These are phyloP conservation scores for Malus sieversii DNA, from an alignment of 306 rosid genomes.

Conservation along the genomic window DNA sequence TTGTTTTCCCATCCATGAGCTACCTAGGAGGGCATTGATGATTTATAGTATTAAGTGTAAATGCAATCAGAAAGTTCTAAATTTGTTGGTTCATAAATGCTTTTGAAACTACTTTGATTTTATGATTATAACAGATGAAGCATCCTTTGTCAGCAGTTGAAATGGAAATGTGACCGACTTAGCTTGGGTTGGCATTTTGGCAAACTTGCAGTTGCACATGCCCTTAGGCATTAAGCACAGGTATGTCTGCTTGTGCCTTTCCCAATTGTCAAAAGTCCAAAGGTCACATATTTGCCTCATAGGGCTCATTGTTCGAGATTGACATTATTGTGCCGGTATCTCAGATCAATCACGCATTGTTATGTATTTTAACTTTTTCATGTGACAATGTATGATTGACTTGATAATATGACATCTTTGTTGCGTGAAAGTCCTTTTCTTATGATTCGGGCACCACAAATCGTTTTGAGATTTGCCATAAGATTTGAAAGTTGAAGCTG, in stretches of 20 bases:
- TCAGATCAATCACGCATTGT: too few relatives aligned
- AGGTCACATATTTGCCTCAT: neutral
- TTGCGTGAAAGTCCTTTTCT: neutral
- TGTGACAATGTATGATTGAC: too few relatives aligned
- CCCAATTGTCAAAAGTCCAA: neutral
- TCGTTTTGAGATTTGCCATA: neutral
- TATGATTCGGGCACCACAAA: too few relatives aligned
- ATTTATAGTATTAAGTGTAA: neutral
- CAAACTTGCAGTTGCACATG: neutral
- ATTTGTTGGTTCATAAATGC: neutral
- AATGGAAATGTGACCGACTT: neutral
- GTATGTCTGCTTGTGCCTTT: neutral
- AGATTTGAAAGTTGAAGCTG: neutral
- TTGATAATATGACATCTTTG: too few relatives aligned
- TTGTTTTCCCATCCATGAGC: neutral
- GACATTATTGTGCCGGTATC: fast-evolving
- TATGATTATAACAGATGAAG: neutral
- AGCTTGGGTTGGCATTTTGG: neutral
- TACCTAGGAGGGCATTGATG: neutral
- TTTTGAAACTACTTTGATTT: neutral
- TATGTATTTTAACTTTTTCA: too few relatives aligned
- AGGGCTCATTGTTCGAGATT: neutral
- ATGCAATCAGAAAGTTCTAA: neutral
- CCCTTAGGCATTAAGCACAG: neutral
- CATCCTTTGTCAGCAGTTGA: neutral